A percentile compares a stretch with the other conserved stretches of the same genome.
Conservation (phyloP, 768 basidiomycete species). For the Panaeolus cyanescens region DNA sequence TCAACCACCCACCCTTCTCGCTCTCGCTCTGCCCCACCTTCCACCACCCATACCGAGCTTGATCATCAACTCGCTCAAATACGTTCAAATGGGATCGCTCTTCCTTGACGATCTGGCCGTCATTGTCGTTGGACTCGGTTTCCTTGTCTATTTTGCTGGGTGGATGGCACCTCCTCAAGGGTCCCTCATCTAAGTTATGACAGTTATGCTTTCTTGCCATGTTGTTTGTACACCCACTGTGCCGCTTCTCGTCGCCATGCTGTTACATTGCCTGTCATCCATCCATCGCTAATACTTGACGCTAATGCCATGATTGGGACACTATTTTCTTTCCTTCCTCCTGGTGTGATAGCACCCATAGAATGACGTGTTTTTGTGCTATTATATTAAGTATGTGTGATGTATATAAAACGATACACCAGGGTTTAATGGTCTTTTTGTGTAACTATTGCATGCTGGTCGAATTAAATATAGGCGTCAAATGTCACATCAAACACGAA, state of each 20-base stretch:
- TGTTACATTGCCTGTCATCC: too few species aligned
- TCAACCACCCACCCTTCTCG: conserved; percentile 59
- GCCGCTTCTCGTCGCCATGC: neutral
- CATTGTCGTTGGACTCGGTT: conserved; percentile 69
- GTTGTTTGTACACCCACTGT: neutral
- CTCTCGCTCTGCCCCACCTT: conserved; percentile 62
- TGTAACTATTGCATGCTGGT: neutral
- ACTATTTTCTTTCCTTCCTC: neutral
- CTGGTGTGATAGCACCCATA: neutral
- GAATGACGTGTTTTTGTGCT: neutral
- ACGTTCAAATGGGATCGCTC: conserved; percentile 65
- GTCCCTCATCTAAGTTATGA: neutral
- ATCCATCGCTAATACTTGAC: neutral
- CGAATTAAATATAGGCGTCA: neutral
- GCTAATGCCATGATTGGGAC: neutral
- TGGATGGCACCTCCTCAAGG: conserved; percentile 32
- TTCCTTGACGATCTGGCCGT: conserved; percentile 75
- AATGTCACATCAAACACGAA: neutral
- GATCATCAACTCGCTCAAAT: conserved; percentile 65
- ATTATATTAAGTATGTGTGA: neutral
- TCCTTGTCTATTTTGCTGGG: conserved; percentile 57
- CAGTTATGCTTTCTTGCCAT: neutral
- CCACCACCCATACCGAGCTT: conserved; percentile 64
- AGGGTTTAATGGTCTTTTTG: neutral
- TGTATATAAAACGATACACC: neutral